Percentiles rank a stretch among this genome's conserved stretches.
phyloP scores from a whole-genome alignment of 2,329 filamentous ascomycete genomes.

The Emmonsia crescens region DNA sequence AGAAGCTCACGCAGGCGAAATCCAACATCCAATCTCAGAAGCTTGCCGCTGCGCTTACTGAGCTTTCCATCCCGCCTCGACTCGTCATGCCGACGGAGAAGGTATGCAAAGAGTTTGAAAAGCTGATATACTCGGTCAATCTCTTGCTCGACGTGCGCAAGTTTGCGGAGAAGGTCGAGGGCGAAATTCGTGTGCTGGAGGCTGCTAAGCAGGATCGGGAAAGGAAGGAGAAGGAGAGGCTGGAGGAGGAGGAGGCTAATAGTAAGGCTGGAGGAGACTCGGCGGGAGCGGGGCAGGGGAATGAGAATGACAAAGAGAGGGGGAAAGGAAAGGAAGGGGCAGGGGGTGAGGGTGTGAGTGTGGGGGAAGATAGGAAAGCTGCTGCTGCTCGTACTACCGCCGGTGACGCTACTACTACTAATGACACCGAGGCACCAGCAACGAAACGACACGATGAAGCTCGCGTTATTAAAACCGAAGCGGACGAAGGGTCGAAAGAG shows the following conservation, averaged over 20 bases:
- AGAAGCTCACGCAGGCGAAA: constrained; percentile 40
- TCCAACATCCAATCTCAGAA: constrained; percentile 41
- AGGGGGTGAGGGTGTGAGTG: background rate
- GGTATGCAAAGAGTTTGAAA: constrained; percentile 40
- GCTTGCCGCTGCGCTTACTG: constrained; percentile 36
- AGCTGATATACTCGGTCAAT: constrained; percentile 38
- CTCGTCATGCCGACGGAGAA: constrained; percentile 41
- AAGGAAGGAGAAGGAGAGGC: constrained; percentile 23
- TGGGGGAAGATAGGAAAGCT: background rate
- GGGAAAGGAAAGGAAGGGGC: background rate
- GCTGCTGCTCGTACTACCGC: too few relatives aligned
- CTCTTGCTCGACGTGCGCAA: constrained; percentile 38
- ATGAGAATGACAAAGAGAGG: constrained; percentile 20
- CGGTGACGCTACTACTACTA: background rate
- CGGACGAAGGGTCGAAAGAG: background rate
- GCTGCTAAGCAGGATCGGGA: constrained; percentile 32
- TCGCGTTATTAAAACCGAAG: background rate
- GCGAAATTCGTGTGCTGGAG: constrained; percentile 38
- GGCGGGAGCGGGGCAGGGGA: constrained; percentile 25
- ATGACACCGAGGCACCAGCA: background rate
- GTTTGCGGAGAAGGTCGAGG: constrained; percentile 37
- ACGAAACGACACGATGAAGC: background rate
- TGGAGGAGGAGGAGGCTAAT: constrained; percentile 15
- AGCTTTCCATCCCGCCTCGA: constrained; percentile 37
- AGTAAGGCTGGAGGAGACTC: constrained; percentile 14